Base-by-base conservation (phyloP, 2,329 filamentous ascomycete genomes). In the Colletotrichum limetticola region DNA sequence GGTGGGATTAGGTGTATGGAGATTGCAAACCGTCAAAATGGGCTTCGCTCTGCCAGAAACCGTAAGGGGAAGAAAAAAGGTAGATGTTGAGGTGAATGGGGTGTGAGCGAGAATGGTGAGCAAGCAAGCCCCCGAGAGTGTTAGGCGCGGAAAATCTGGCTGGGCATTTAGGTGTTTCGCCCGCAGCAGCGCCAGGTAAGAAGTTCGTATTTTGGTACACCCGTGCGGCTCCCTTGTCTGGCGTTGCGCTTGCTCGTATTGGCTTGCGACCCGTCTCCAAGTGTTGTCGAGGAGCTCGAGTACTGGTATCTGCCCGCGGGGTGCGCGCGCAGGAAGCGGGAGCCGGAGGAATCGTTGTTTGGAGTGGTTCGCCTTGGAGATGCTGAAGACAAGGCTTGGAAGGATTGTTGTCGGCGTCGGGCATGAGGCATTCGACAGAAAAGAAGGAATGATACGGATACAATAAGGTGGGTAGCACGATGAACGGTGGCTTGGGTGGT, bases 401-500 rank as follows among this genome's bases (percentile, higher is more conserved):
- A 9, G 3, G 16, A n/a, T 9, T 19, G 16, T 24, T 26, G 14
- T 35, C 5, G 56, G 37, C 24, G 3, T 28, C 12, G 42, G 42
- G n/a, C 26, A n/a, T 32, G 7, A 14, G n/a, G 30, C 14, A 61
- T 14, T 19, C 14, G 16, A 52, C 53, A 59, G 32, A 42, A 19
- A 24, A 37, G 63, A 35, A 69, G 53, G 11, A 46, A 55, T 19
- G 59, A 11, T 49, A 42, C 28, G 5, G 55, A 16, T 56, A 42
- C 26, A 42, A 56, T 61, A 49, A n/a, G n/a, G 46, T 37, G 26
- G 46, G 32, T 59, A 26, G 58, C 66, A 65, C 53, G 55, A 60
- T 60, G 37, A 32, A 57, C 30, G 35, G 60, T 72, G 70, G 71
- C 64, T 70, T 71, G 56, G 63, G 62, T 67, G 28, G 77, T 77